Evolutionary conservation across 352 stramenopile genomes (phyloP).

Genomic region (Phytophthora uliginosa): DNA sequence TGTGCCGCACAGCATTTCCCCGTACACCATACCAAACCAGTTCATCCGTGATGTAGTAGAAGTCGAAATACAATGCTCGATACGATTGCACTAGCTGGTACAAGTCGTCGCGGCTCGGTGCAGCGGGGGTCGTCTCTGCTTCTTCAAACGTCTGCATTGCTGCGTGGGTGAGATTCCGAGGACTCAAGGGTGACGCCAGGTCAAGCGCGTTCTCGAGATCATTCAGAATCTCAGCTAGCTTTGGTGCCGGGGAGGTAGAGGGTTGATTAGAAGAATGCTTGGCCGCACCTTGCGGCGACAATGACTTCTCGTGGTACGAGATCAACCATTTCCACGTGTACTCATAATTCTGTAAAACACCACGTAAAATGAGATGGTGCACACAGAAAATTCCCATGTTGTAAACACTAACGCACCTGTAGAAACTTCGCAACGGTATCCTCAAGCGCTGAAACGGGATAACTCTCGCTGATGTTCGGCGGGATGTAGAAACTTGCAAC

Average conservation of each 20-base stretch:
- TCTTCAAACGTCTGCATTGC: slow-evolving; percentile 54
- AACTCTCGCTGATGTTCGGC: slow-evolving; percentile 86
- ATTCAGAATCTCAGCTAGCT: slow-evolving; percentile 63
- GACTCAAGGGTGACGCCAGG: slow-evolving; percentile 74
- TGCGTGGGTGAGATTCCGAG: slow-evolving; percentile 51
- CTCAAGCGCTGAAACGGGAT: slow-evolving; percentile 86
- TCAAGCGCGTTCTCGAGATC: slow-evolving; percentile 76
- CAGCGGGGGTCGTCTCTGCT: slow-evolving; percentile 19
- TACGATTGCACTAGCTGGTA: slow-evolving; percentile 83
- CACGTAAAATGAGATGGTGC: slow-evolving; percentile 10
- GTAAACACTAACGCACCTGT: slow-evolving; percentile 50
- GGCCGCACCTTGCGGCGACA: slow-evolving; percentile 27
- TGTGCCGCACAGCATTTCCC: slow-evolving; percentile 84
- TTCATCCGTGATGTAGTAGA: slow-evolving; percentile 94
- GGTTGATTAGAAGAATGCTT: slow-evolving; percentile 35
- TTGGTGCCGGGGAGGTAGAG: slow-evolving; percentile 30
- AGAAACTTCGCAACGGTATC: slow-evolving; percentile 92
- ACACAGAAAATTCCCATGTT: background rate
- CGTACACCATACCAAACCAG: slow-evolving; percentile 90
- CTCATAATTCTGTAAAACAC: slow-evolving; percentile 70
- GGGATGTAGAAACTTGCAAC: slow-evolving; percentile 88
- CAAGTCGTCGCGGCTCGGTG: slow-evolving; percentile 50
- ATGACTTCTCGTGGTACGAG: slow-evolving; percentile 63
- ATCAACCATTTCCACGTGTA: slow-evolving; percentile 83
- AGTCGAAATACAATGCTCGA: slow-evolving; percentile 90